phyloP scores from a whole-genome alignment of 768 basidiomycete genomes.

The Rhizopogon sp. region DNA sequence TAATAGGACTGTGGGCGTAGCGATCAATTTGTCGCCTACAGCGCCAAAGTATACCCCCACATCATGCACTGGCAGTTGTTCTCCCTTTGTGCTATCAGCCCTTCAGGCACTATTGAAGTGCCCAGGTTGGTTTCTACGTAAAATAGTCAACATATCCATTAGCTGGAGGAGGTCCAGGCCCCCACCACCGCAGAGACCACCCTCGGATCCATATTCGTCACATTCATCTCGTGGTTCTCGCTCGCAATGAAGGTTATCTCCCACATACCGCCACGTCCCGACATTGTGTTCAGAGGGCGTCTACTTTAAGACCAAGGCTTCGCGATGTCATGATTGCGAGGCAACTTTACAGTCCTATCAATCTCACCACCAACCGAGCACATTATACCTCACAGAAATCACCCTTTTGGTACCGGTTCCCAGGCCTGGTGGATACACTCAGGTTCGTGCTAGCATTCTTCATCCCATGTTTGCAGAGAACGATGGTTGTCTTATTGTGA shows the following conservation, averaged over 20 bases:
- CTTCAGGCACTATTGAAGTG: not conserved
- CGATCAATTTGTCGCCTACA: too few species aligned
- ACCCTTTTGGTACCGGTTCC: too few species aligned
- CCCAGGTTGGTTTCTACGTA: not conserved
- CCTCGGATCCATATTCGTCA: not conserved
- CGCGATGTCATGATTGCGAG: too few species aligned
- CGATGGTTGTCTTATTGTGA: slow-evolving; percentile 73
- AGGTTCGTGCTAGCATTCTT: too few species aligned
- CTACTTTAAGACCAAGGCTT: too few species aligned
- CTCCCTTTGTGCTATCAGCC: not conserved
- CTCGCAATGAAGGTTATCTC: not conserved
- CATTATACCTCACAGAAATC: too few species aligned
- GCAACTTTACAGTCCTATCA: too few species aligned
- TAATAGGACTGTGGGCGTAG: too few species aligned
- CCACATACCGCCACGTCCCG: too few species aligned
- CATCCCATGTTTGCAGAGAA: slow-evolving; percentile 35
- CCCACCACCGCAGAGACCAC: not conserved
- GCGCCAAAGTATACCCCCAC: not conserved
- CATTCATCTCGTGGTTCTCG: not conserved
- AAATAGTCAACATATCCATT: not conserved
- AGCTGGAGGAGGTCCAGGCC: not conserved
- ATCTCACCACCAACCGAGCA: too few species aligned
- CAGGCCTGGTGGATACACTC: too few species aligned
- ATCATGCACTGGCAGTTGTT: not conserved
- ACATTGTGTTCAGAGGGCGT: too few species aligned